Evolutionary conservation across 495 filamentous ascomycete species (phyloP).

Genomic region (Haplographium delicatum): DNA sequence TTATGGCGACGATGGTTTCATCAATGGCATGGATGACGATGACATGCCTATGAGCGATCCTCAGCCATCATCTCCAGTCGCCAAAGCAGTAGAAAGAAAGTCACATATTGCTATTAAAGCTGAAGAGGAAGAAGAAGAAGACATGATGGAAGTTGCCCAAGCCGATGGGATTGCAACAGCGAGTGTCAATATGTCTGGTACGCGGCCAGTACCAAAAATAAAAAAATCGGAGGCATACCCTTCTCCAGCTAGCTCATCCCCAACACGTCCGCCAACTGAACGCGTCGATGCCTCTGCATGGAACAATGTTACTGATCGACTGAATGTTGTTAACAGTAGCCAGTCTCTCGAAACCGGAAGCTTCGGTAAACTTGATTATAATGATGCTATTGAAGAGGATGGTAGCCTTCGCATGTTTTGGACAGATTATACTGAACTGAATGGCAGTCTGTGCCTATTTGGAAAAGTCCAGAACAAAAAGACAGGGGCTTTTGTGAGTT

Average conservation of each 20-base stretch:
- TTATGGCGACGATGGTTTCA: conserved; percentile 44
- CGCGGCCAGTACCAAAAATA: conserved; percentile 71
- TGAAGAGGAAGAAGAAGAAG: conserved; percentile 64
- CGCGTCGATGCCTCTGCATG: conserved; percentile 75
- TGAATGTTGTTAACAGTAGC: conserved; percentile 71
- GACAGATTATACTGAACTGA: conserved; percentile 92
- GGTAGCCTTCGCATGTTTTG: conserved; percentile 93
- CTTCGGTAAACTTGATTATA: conserved; percentile 73
- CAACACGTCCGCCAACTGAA: conserved; percentile 52
- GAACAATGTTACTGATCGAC: conserved; percentile 79
- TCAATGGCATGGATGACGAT: conserved; percentile 45
- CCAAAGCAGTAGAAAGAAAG: conserved; percentile 75
- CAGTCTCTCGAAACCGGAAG: conserved; percentile 54
- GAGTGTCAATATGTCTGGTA: conserved; percentile 83
- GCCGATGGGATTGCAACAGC: conserved; percentile 58
- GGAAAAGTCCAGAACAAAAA: conserved; percentile 94
- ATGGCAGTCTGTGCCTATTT: conserved; percentile 88
- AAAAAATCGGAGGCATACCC: conserved; percentile 59
- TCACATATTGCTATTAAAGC: conserved; percentile 51
- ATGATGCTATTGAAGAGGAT: conserved; percentile 82
- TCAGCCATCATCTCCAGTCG: conserved; percentile 78
- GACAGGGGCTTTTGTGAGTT: conserved; percentile 71
- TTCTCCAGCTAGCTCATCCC: conserved; percentile 71
- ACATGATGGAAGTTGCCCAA: conserved; percentile 80
- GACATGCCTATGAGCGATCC: conserved; percentile 83